phyloP scores from a whole-genome alignment of 225 moss, liverwort and hornwort genomes.

The Marchantia polymorpha region DNA sequence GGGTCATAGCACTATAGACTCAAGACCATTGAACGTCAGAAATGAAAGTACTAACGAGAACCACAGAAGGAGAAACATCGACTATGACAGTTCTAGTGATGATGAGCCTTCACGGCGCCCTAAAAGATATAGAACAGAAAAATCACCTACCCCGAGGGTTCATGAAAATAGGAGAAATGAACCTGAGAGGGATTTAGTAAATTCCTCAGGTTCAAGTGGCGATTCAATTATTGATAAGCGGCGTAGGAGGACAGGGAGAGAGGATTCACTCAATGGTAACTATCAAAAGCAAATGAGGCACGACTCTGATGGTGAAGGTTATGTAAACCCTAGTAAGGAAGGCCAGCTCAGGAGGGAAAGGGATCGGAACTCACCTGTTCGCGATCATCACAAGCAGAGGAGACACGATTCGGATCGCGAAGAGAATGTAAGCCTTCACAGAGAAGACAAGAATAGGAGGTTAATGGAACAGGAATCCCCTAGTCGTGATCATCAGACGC shows the following conservation, averaged over 20 bases:
- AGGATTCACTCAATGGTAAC: background rate
- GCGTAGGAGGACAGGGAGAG: background rate
- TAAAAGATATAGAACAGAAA: background rate
- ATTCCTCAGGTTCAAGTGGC: no score
- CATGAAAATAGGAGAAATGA: background rate
- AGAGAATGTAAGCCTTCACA: background rate
- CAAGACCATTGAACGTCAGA: background rate
- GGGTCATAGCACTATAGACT: background rate
- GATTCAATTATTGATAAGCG: no score
- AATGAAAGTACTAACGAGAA: background rate
- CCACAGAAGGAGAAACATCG: background rate
- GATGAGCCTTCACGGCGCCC: background rate
- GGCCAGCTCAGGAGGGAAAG: background rate
- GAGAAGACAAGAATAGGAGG: background rate
- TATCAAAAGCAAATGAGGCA: background rate
- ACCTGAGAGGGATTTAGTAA: no score
- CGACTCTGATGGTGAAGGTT: background rate
- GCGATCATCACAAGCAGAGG: background rate
- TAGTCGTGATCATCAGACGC: background rate
- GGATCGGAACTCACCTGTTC: background rate
- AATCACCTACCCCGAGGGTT: background rate
- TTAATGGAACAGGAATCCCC: background rate
- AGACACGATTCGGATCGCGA: background rate
- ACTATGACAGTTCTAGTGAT: constrained; percentile 6
- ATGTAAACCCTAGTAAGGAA: background rate